These are phyloP conservation scores for Cladophialophora psammophila DNA, from an alignment of 2,329 filamentous ascomycete species.

Conservation along the genomic window DNA sequence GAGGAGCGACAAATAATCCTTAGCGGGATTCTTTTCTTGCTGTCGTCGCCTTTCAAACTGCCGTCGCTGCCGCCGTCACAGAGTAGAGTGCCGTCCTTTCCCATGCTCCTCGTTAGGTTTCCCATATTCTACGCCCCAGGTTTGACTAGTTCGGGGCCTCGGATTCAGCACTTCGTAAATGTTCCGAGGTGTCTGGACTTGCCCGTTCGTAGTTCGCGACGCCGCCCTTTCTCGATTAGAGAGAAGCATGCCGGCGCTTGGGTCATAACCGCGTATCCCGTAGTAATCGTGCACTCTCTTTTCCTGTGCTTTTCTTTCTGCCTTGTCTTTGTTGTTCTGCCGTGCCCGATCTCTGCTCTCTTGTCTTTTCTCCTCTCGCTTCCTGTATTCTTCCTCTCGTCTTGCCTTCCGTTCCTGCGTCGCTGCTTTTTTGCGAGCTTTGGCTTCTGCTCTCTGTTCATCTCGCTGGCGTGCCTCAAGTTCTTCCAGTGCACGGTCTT, in stretches of 20 bases:
- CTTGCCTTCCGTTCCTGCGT: slow-evolving; percentile 17
- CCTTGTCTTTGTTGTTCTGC: slow-evolving; percentile 25
- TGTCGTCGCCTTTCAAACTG: not conserved
- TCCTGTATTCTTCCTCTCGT: slow-evolving; percentile 9
- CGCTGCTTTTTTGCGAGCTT: slow-evolving; percentile 13
- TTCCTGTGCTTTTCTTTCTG: slow-evolving; percentile 37
- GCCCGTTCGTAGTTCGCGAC: not conserved
- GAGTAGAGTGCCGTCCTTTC: not conserved
- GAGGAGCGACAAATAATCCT: not conserved
- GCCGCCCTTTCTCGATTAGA: slow-evolving; percentile 9
- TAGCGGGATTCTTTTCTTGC: not conserved
- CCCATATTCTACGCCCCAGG: slow-evolving; percentile 29
- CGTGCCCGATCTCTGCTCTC: slow-evolving; percentile 19
- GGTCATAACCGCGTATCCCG: slow-evolving; percentile 34
- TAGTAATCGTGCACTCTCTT: slow-evolving; percentile 45
- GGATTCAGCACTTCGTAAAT: not conserved
- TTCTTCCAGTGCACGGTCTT: slow-evolving; percentile 6
- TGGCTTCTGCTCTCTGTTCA: slow-evolving; percentile 1
- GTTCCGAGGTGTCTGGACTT: not conserved
- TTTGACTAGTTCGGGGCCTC: slow-evolving; percentile 17
- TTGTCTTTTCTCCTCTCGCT: slow-evolving; percentile 16
- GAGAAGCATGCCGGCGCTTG: slow-evolving; percentile 33
- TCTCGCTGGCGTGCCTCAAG: not conserved
- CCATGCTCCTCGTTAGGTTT: slow-evolving; percentile 6
- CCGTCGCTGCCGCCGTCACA: not conserved